A percentile compares a stretch with the other conserved stretches of the same genome.
phyloP scores from a whole-genome alignment of 345 rosid genomes.

The Gossypium thurberi region DNA sequence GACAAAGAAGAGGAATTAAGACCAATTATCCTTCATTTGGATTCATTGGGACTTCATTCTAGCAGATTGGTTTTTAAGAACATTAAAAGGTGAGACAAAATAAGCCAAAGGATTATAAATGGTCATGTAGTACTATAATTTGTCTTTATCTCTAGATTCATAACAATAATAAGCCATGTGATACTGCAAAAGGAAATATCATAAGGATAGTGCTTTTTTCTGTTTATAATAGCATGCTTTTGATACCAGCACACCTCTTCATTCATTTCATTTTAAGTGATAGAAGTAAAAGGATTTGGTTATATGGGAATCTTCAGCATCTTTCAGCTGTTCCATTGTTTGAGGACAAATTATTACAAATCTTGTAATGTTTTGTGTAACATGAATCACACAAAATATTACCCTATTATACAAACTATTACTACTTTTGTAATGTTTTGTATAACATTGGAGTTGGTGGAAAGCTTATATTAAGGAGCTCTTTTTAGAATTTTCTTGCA shows the following conservation, averaged over 20 bases:
- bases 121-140: background rate
- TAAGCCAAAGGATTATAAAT: conserved; percentile 1
- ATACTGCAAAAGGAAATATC: background rate
- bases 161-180: background rate
- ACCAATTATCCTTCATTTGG: conserved; percentile 80
- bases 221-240: background rate
- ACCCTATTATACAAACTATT: too few species aligned
- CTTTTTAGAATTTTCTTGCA: background rate
- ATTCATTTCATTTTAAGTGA: background rate
- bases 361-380: too few species aligned
- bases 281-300: background rate
- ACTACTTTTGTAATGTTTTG: too few species aligned
- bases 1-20: conserved; percentile 74
- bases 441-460: too few species aligned
- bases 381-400: too few species aligned
- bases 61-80: conserved; percentile 54
- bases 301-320: background rate
- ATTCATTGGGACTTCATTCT: conserved; percentile 69
- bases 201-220: background rate
- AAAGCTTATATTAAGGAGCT: too few species aligned
- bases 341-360: too few species aligned
- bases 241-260: conserved; percentile 2
- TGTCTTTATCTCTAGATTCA: conserved; percentile 1
- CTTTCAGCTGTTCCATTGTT: background rate
- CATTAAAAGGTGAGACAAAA: conserved; percentile 58